phyloP scores from a whole-genome alignment of 2,329 filamentous ascomycete genomes.

The Ophiocordyceps robertsii region DNA sequence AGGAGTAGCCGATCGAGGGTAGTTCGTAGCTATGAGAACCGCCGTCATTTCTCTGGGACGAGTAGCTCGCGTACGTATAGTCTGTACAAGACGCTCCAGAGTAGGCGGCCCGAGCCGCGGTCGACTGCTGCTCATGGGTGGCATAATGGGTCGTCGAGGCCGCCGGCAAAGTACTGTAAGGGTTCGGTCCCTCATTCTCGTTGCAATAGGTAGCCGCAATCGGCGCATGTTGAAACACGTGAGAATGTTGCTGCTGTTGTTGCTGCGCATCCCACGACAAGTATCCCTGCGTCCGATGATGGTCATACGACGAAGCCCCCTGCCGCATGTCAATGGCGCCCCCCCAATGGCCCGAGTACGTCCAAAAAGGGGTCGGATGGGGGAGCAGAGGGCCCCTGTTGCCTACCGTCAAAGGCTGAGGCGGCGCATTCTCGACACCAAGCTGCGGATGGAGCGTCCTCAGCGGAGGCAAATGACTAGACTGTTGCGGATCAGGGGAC shows the following conservation, averaged over 20 bases:
- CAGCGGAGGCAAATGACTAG: not conserved
- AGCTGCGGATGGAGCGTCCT: conserved; percentile 1
- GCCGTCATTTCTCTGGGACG: too few species aligned
- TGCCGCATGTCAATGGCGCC: not conserved
- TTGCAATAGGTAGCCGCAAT: not conserved
- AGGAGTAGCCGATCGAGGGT: not conserved
- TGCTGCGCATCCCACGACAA: not conserved
- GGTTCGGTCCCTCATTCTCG: too few species aligned
- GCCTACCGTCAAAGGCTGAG: not conserved
- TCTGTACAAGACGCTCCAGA: too few species aligned
- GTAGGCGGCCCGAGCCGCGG: too few species aligned
- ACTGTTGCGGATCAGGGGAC: not conserved
- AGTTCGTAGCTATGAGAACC: too few species aligned
- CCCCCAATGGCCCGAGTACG: not conserved
- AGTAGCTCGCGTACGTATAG: too few species aligned
- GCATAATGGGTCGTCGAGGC: too few species aligned
- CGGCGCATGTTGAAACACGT: not conserved
- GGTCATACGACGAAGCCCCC: not conserved
- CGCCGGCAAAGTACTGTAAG: too few species aligned
- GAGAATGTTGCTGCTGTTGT: not conserved
- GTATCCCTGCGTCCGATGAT: not conserved
- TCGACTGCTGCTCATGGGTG: too few species aligned
- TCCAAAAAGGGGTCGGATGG: not conserved
- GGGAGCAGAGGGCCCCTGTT: not conserved
- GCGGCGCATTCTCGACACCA: not conserved